Base-by-base conservation (phyloP, 2,329 filamentous ascomycete species). In the Xylaria digitata region DNA sequence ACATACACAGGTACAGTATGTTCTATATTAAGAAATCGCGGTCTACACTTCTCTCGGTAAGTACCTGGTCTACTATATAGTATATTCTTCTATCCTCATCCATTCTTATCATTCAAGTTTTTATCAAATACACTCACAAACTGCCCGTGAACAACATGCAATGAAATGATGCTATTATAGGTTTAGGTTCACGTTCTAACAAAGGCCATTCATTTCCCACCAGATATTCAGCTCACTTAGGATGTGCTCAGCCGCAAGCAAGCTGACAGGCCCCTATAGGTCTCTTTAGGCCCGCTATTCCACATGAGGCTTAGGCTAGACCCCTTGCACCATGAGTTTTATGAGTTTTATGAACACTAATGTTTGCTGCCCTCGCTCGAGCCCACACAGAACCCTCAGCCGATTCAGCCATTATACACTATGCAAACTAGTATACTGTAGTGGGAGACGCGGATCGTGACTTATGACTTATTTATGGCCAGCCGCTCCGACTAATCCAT, bases 241-340 rank as follows among this genome's bases (percentile, higher is more conserved):
- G 23, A 7, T n/a, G n/a, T 4, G 49, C 53, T 68, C 65, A 68
- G 65, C 65, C 65, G 52, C 57, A 61, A 40, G 26, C 58, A 30
- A 59, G 40, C 62, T 46, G 37, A 15, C 15, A 42, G 17, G 17
- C 13, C 23, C 32, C 34, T 48, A 40, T 19, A 46, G 23, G 49
- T 26, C 43, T 45, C 26, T 26, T 3, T 26, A 26, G 26, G 26
- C 37, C 43, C 52, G 37, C 65, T 45, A 63, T 46, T 52, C 55
- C 42, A 40, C 52, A 49, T 19, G 21, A 26, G 60, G 64, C 60
- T 43, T 59, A 42, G 63, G 49, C 26, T 59, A 26, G 46, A n/a
- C 17, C 49, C 34, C 34, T 55, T 23, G 23, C 59, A 49, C 50
- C 21, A 30, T 42, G 26, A 26, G 37, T 42, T 30, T 42, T 37